Percentiles rank a stretch among this genome's conserved stretches.
Evolutionary conservation across 2,329 filamentous ascomycete species (phyloP).

Genomic region (Orbilia javanica): DNA sequence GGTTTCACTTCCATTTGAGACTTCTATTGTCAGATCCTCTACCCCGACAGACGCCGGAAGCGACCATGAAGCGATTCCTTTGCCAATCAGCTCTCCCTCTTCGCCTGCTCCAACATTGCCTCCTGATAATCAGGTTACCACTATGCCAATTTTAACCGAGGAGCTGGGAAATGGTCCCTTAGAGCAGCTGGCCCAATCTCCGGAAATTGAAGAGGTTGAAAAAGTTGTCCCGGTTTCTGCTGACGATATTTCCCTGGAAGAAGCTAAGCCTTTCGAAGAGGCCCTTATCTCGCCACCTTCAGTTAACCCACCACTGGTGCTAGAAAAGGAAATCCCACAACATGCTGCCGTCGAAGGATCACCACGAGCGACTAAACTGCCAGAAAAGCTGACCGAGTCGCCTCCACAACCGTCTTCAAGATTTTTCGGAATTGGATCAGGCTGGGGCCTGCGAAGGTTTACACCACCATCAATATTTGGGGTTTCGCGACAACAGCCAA

Average conservation of each 20-base stretch:
- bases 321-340: neutral
- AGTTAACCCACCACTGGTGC: neutral
- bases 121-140: neutral
- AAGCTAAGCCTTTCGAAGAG: neutral
- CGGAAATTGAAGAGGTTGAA: neutral
- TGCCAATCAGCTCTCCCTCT: slow-evolving; percentile 39
- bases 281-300: neutral
- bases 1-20: slow-evolving; percentile 14
- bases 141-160: neutral
- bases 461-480: slow-evolving; percentile 34
- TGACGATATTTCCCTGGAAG: neutral
- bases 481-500: slow-evolving; percentile 5
- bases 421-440: slow-evolving; percentile 40
- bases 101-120: slow-evolving; percentile 17
- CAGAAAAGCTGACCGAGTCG: neutral
- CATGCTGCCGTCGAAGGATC: neutral
- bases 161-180: neutral
- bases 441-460: slow-evolving; percentile 43
- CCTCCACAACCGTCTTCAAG: slow-evolving; percentile 18
- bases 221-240: neutral
- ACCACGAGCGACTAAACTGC: neutral
- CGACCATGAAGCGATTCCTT: slow-evolving; percentile 24
- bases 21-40: neutral
- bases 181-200: neutral
- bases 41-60: neutral